These are phyloP conservation scores for Botrytis byssoidea DNA, from an alignment of 2,329 filamentous ascomycete genomes.

Conservation along the genomic window DNA sequence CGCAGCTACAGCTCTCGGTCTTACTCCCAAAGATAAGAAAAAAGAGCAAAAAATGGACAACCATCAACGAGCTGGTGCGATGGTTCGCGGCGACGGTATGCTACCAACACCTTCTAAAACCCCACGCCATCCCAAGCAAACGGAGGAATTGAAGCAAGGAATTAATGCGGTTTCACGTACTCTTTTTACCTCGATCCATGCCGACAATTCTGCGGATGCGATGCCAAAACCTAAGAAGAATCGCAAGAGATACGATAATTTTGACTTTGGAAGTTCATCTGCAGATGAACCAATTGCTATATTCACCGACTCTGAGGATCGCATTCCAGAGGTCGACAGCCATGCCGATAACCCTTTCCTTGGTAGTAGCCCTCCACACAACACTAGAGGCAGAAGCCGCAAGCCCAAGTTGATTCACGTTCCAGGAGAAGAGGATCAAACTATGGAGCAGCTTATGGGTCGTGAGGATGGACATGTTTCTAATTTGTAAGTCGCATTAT, in stretches of 20 bases:
- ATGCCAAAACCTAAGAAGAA: conserved; percentile 59
- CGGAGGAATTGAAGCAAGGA: conserved; percentile 49
- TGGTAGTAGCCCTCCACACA: conserved; percentile 42
- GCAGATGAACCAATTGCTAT: conserved; percentile 59
- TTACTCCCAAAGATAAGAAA: conserved; percentile 28
- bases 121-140: conserved; percentile 60
- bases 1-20: conserved; percentile 41
- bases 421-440: conserved; percentile 51
- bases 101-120: conserved; percentile 79
- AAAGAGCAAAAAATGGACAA: conserved; percentile 30
- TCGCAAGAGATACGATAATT: conserved; percentile 55
- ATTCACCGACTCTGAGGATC: conserved; percentile 78
- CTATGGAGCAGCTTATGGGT: conserved; percentile 54
- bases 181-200: conserved; percentile 52
- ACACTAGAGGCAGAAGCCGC: conserved; percentile 48
- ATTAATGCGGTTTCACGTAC: conserved; percentile 58
- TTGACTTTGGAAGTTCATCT: conserved; percentile 57
- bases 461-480: conserved; percentile 73
- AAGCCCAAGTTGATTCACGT: conserved; percentile 54
- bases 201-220: conserved; percentile 50
- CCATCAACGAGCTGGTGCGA: conserved; percentile 25
- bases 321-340: conserved; percentile 65
- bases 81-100: conserved; percentile 48
- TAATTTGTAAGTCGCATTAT: conserved; percentile 66
- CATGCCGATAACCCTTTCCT: conserved; percentile 72